Evolutionary conservation across 371 early-diverging fungal species (phyloP).

Genomic region (Choanephora cucurbitarum): DNA sequence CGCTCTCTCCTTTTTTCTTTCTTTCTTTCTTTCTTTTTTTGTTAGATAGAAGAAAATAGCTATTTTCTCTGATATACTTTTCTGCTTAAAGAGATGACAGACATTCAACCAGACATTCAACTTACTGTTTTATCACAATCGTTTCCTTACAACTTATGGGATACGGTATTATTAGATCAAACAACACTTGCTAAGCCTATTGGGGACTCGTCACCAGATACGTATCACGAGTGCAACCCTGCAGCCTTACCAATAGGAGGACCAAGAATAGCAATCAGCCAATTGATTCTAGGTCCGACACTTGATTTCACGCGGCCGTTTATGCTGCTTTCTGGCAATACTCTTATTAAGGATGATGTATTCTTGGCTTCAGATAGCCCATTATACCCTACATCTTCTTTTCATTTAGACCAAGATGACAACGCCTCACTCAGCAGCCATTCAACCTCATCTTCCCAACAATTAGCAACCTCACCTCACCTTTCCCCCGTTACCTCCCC

Average conservation of each 20-base stretch:
- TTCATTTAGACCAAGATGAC: conserved; percentile 21
- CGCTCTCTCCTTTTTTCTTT: neutral
- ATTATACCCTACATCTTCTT: conserved; percentile 4
- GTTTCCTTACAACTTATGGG: conserved; percentile 13
- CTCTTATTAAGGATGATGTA: conserved; percentile 28
- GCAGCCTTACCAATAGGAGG: conserved; percentile 28
- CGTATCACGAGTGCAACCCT: conserved; percentile 28
- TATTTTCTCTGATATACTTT: too few species aligned
- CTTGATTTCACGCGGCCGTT: conserved; percentile 15
- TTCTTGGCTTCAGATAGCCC: conserved; percentile 22
- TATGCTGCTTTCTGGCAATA: conserved; percentile 12
- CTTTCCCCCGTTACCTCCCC: conserved; percentile 33
- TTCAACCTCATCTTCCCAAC: conserved; percentile 23
- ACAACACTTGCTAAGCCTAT: conserved; percentile 22
- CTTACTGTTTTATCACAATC: conserved; percentile 22
- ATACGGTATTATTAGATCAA: conserved; percentile 3
- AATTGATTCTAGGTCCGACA: conserved; percentile 28
- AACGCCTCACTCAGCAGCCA: conserved; percentile 29
- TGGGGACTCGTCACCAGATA: conserved; percentile 26
- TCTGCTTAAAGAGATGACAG: too few species aligned
- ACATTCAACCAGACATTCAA: too few species aligned
- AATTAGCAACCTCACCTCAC: conserved; percentile 11
- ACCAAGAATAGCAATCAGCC: conserved; percentile 26
- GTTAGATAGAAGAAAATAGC: too few species aligned
- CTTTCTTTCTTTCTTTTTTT: too few species aligned